Evolutionary conservation across 495 filamentous ascomycete species (phyloP).

Genomic region (Letharia lupina): DNA sequence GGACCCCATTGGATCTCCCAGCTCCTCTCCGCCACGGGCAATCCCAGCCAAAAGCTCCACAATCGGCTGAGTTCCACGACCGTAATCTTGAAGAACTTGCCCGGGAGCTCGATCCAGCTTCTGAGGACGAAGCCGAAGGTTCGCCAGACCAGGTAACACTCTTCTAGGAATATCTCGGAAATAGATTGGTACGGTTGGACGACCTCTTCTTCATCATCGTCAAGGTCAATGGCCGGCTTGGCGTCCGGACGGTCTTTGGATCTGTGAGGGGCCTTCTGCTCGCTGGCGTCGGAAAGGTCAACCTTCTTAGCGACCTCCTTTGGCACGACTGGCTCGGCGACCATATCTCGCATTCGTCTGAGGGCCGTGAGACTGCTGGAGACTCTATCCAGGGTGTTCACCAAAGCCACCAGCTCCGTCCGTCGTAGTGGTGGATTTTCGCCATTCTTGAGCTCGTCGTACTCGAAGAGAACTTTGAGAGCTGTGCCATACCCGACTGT

Average conservation of each 20-base stretch:
- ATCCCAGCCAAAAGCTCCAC: conserved; percentile 72
- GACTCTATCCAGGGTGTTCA: conserved; percentile 88
- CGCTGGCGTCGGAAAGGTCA: conserved; percentile 31
- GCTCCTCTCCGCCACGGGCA: conserved; percentile 58
- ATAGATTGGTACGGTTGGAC: conserved; percentile 35
- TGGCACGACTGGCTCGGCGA: conserved; percentile 28
- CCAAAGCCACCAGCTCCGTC: conserved; percentile 85
- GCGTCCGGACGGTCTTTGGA: conserved; percentile 22
- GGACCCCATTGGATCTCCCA: conserved; percentile 53
- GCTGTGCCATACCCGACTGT: conserved; percentile 92
- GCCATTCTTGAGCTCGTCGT: conserved; percentile 68
- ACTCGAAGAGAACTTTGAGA: conserved; percentile 92
- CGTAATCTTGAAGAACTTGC: conserved; percentile 55
- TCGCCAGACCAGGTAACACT: conserved; percentile 52
- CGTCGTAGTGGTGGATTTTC: conserved; percentile 69
- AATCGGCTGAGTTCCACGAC: conserved; percentile 52
- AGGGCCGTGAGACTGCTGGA: conserved; percentile 69
- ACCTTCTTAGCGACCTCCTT: conserved; percentile 27
- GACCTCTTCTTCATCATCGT: conserved; percentile 38
- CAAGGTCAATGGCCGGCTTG: conserved; percentile 30
- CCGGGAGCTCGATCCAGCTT: conserved; percentile 62
- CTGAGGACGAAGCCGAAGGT: conserved; percentile 56
- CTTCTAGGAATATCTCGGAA: conserved; percentile 52
- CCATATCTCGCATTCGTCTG: conserved; percentile 61
- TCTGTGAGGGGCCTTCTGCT: conserved; percentile 19